Base-by-base conservation (phyloP, 192 early-diverging fungal species). In the Phycomyces blakesleeanus region DNA sequence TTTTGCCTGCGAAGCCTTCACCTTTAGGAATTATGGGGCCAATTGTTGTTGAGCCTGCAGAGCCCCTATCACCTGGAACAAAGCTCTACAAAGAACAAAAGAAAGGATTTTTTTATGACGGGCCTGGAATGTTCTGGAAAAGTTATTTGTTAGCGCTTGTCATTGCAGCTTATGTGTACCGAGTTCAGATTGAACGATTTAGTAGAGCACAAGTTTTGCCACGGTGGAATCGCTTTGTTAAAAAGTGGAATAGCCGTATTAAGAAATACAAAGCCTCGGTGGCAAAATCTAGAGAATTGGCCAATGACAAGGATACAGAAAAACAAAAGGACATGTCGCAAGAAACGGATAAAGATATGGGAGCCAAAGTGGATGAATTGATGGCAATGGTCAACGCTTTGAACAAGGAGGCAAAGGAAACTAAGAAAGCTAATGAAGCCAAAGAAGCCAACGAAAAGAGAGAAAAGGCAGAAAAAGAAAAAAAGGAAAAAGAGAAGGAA, bases 91-190 rank as follows among this genome's bases (percentile, higher is more conserved):
- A 41, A 41, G 52, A 55, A 1, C 20, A 16, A 12, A 51, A 61
- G n/a, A 25, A 44, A 18, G 59, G 73, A 2, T 66, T 69, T 21
- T 75, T 55, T 53, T 38, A 66, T 20, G 64, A 70, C 44, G 68
- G 68, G 0, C 8, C 34, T 0, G 68, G 68, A 8, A 47, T 51
- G 22, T 71, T 67, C 47, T 75, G 73, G 68, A 67, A 70, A 40
- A 61, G 41, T 7, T 70, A 61, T 49, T 5, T 75, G 5, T 20
- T 75, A 2, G 24, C 61, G 12, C 16, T 65, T 6, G 1, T 57
- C 2, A 55, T 40, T 1, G 39, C 57, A 2, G 21, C 29, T 1
- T 74, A 74, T 51, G 25, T 61, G n/a, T 53, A 69, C 29, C 57
- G 66, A 0, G 51, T 51, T 11, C 34, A 26, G 16, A 29, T 51